phyloP scores from a whole-genome alignment of 2,329 filamentous ascomycete genomes.

The Curvularia sp. region DNA sequence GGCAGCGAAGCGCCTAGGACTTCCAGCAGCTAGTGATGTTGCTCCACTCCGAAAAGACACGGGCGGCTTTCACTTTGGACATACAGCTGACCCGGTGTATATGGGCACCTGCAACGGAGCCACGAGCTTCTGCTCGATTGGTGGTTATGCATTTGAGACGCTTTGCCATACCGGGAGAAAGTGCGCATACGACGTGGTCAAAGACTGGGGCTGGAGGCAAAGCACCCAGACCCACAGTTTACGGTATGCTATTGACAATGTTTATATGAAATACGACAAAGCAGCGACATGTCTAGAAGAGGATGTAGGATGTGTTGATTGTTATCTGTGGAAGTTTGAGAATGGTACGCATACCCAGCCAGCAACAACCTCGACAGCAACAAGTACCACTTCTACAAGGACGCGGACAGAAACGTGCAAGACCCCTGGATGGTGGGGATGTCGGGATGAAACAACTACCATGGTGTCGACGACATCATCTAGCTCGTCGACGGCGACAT shows the following conservation, averaged over 20 bases:
- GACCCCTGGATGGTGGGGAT: conserved; percentile 50
- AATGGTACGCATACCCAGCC: conserved; percentile 44
- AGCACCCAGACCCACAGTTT: conserved; percentile 44
- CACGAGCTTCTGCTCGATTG: conserved; percentile 48
- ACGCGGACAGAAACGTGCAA: conserved; percentile 48
- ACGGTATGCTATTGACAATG: conserved; percentile 46
- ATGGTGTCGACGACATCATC: conserved; percentile 30
- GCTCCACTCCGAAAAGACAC: conserved; percentile 44
- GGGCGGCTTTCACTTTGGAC: conserved; percentile 47
- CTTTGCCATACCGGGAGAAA: conserved; percentile 47
- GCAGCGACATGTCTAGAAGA: conserved; percentile 45
- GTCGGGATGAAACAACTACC: conserved; percentile 43
- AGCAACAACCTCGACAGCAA: conserved; percentile 33
- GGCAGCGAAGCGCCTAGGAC: conserved; percentile 43
- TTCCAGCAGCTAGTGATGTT: conserved; percentile 38
- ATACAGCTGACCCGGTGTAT: conserved; percentile 47
- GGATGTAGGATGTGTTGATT: conserved; percentile 46
- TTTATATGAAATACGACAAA: conserved; percentile 45
- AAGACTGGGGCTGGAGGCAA: conserved; percentile 48
- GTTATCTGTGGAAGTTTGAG: conserved; percentile 48
- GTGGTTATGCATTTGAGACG: conserved; percentile 47
- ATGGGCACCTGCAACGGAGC: conserved; percentile 48
- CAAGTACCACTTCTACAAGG: conserved; percentile 32
- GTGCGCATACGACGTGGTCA: conserved; percentile 48
- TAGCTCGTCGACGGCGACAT: conserved; percentile 31